Evolutionary conservation across 2,329 filamentous ascomycete species (phyloP).

Genomic region (Botryotinia convoluta): DNA sequence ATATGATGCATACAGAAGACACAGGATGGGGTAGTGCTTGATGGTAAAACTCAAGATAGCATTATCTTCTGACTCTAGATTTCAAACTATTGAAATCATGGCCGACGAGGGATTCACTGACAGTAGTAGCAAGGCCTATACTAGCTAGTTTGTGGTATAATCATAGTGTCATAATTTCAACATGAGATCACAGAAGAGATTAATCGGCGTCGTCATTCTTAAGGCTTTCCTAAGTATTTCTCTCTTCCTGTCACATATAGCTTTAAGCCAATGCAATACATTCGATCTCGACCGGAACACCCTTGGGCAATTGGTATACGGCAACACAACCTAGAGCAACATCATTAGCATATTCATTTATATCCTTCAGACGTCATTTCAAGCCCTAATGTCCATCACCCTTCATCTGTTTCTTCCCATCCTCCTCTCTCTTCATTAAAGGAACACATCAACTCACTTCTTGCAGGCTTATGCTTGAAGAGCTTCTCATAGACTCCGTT

Average conservation of each 20-base stretch:
- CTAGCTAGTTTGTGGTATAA: neutral
- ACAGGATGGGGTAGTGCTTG: neutral
- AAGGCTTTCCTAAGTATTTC: neutral
- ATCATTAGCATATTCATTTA: constrained; percentile 1
- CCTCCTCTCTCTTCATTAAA: neutral
- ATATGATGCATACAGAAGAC: neutral
- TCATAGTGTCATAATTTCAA: neutral
- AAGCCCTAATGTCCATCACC: neutral
- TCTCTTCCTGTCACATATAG: neutral
- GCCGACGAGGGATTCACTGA: neutral
- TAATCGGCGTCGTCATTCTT: neutral
- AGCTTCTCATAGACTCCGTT: constrained; percentile 74
- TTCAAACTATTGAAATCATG: neutral
- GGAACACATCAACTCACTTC: constrained; percentile 47
- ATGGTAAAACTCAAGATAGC: neutral
- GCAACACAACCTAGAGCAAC: constrained; percentile 64
- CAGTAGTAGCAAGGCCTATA: too few species aligned
- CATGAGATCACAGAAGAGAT: neutral
- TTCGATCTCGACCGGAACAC: constrained; percentile 89
- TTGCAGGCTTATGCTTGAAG: constrained; percentile 82
- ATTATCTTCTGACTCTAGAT: neutral
- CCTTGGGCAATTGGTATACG: constrained; percentile 84
- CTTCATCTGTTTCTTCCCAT: neutral
- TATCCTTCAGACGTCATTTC: neutral
- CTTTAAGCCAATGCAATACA: constrained; percentile 68